Conservation (phyloP, 345 rosid species). For the Combretum micranthum region DNA sequence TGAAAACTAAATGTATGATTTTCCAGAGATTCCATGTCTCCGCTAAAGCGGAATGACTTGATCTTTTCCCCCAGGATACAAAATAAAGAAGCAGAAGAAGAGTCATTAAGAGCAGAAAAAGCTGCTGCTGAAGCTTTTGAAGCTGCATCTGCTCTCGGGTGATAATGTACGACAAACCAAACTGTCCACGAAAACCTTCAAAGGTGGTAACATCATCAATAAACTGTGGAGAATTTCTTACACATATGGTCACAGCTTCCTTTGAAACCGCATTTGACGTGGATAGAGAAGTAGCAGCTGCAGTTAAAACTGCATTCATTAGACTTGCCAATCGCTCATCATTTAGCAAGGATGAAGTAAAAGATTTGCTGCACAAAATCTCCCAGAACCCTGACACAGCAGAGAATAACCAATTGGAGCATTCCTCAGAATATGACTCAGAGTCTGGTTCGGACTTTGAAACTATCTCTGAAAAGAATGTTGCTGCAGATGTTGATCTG, state of each 20-base stretch:
- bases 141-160: slow-evolving; percentile 85
- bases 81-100: slow-evolving; percentile 63
- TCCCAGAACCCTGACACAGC: slow-evolving; percentile 61
- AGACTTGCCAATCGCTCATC: slow-evolving; percentile 52
- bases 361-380: slow-evolving; percentile 60
- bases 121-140: slow-evolving; percentile 77
- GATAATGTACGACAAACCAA: slow-evolving; percentile 74
- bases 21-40: too few species aligned
- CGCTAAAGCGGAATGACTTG: neutral
- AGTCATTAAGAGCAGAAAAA: slow-evolving; percentile 57
- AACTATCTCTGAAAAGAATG: slow-evolving; percentile 21
- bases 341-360: slow-evolving; percentile 61
- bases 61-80: slow-evolving; percentile 42
- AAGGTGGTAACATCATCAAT: slow-evolving; percentile 40
- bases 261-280: slow-evolving; percentile 91
- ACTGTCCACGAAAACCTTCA: slow-evolving; percentile 45
- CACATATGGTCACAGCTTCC: slow-evolving; percentile 74
- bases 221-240: slow-evolving; percentile 46
- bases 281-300: slow-evolving; percentile 88
- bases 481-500: slow-evolving; percentile 18
- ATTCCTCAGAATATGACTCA: slow-evolving; percentile 49
- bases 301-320: slow-evolving; percentile 70
- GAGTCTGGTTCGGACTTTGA: slow-evolving; percentile 49
- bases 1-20: too few species aligned
- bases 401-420: slow-evolving; percentile 32